phyloP scores from a whole-genome alignment of 176 grass and related monocot genomes.

The Aegilops sharonensis region DNA sequence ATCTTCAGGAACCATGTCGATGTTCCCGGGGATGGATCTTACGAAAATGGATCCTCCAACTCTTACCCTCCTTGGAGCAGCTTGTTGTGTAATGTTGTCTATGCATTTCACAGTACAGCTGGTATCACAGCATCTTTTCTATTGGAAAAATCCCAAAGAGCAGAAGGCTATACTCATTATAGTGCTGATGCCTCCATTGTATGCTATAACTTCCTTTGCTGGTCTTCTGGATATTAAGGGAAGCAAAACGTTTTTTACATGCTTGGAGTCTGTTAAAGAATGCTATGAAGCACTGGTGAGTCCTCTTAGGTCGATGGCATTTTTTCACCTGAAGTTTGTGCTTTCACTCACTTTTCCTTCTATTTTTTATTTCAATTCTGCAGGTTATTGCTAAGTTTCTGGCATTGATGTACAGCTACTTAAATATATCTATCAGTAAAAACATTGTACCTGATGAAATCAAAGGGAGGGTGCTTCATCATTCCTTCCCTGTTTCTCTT shows the following conservation, averaged over 20 bases:
- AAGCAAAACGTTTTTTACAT: constrained; percentile 84
- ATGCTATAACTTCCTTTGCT: constrained; percentile 88
- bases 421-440: constrained; percentile 98
- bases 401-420: constrained; percentile 99
- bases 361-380: constrained; percentile 11
- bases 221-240: constrained; percentile 93
- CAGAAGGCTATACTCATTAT: constrained; percentile 97
- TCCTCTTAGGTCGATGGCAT: constrained; percentile 4
- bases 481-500: constrained; percentile 94
- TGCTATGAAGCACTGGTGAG: constrained; percentile 97
- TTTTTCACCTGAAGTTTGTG: constrained; percentile 2
- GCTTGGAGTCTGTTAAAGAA: constrained; percentile 95
- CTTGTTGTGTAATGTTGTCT: constrained; percentile 85
- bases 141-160: constrained; percentile 99
- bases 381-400: constrained; percentile 99
- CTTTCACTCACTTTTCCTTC: constrained; percentile 27
- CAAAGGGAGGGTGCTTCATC: constrained; percentile 94
- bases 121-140: constrained; percentile 94
- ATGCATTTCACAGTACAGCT: constrained; percentile 97
- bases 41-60: constrained; percentile 78
- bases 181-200: constrained; percentile 84
- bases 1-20: constrained; percentile 45
- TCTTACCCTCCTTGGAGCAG: constrained; percentile 83
- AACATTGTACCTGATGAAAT: constrained; percentile 97
- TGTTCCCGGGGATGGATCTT: constrained; percentile 69